Percentiles rank a stretch among this genome's conserved stretches.
Evolutionary conservation across 2,329 filamentous ascomycete species (phyloP).

Genomic region (Pseudogymnoascus sp.): DNA sequence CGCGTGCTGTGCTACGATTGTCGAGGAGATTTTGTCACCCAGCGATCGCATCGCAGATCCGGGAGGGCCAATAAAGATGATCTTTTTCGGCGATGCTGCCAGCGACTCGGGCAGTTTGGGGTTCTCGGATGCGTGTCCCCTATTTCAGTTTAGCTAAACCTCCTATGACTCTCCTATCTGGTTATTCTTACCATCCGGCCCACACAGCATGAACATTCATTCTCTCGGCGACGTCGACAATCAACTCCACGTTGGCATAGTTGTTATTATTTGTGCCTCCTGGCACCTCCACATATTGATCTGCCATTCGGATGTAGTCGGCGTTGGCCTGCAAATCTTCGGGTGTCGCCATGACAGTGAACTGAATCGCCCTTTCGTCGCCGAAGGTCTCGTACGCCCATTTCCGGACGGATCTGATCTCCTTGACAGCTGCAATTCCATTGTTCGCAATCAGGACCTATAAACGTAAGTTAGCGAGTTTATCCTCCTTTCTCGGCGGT

Average conservation of each 20-base stretch:
- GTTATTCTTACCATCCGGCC: constrained; percentile 77
- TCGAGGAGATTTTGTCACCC: constrained; percentile 99
- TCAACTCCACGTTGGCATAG: constrained; percentile 98
- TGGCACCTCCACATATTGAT: constrained; percentile 98
- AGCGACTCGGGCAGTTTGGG: constrained; percentile 93
- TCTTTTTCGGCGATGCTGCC: constrained; percentile 94
- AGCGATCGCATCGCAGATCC: constrained; percentile 98
- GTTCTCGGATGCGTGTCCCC: constrained; percentile 98
- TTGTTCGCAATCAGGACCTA: constrained; percentile 99
- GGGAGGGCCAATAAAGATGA: constrained; percentile 96
- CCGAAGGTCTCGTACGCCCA: constrained; percentile 99
- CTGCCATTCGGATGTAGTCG: constrained; percentile 98
- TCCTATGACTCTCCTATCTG: not conserved
- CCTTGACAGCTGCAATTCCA: constrained; percentile 98
- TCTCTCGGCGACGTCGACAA: constrained; percentile 95
- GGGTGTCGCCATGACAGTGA: constrained; percentile 98
- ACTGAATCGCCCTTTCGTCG: constrained; percentile 96
- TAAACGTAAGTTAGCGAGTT: constrained; percentile 17
- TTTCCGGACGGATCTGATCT: constrained; percentile 98
- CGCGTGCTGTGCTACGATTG: constrained; percentile 96
- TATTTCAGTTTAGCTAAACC: constrained; percentile 27
- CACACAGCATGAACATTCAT: constrained; percentile 98
- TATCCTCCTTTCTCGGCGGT: not conserved
- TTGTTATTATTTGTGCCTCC: constrained; percentile 99
- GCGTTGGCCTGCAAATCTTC: constrained; percentile 97